A percentile compares a stretch with the other conserved stretches of the same genome.
Conservation (phyloP, 177 flowering plant genomes). For the Vitis hybrid region DNA sequence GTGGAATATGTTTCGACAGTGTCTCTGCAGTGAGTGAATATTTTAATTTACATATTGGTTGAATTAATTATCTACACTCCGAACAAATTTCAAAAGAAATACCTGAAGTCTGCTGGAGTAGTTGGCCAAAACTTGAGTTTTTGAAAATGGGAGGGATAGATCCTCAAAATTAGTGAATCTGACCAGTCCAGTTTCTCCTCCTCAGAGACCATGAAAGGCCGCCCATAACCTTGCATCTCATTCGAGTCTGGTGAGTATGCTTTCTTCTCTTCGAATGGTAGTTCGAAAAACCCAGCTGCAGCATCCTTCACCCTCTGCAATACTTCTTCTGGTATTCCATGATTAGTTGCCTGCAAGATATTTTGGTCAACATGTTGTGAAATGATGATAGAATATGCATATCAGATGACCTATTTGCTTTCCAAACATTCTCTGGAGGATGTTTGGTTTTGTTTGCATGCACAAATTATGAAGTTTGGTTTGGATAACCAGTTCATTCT, state of each 20-base stretch:
- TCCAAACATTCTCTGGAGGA: too few relatives aligned
- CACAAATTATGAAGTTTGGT: too few relatives aligned
- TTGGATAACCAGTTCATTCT: too few relatives aligned
- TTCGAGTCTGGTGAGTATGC: conserved; percentile 4
- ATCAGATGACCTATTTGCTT: too few relatives aligned
- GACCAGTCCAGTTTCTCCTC: too few relatives aligned
- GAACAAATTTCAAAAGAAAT: not conserved
- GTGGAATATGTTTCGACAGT: conserved; percentile 19
- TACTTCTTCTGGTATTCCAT: conserved; percentile 14
- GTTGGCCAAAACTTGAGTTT: conserved; percentile 14
- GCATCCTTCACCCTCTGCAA: not conserved
- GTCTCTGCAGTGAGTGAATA: conserved; percentile 9
- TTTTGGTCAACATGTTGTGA: too few relatives aligned
- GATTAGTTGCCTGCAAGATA: conserved; percentile 12
- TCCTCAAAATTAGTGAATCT: conserved; percentile 7
- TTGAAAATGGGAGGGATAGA: not conserved
- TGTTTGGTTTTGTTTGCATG: too few relatives aligned
- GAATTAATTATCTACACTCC: too few relatives aligned
- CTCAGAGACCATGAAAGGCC: too few relatives aligned
- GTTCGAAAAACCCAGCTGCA: conserved; percentile 14
- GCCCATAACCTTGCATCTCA: conserved; percentile 22
- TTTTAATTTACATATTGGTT: not conserved
- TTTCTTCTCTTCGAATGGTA: conserved; percentile 11
- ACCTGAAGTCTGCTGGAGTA: conserved; percentile 8
- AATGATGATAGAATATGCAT: too few relatives aligned